These are phyloP conservation scores for Kluyveromyces sp. DNA, from an alignment of 1,139 yeast genomes.

Conservation along the genomic window DNA sequence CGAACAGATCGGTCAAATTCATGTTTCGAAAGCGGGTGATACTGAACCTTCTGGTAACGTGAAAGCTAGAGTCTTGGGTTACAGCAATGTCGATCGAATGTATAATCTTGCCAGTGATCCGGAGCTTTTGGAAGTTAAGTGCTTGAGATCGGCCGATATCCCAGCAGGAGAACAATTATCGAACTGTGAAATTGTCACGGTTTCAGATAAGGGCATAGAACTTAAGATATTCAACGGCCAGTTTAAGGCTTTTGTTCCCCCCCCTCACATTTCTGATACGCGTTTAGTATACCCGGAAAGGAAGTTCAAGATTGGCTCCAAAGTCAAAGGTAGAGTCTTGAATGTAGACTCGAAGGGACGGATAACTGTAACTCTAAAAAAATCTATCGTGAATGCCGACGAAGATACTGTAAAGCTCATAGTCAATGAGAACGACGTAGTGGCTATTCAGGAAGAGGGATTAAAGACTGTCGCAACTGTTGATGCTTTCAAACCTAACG, in stretches of 20 bases:
- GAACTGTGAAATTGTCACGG: conserved; percentile 51
- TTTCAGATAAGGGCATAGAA: conserved; percentile 62
- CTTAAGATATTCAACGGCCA: conserved; percentile 54
- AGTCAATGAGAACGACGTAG: conserved; percentile 44
- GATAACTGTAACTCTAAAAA: conserved; percentile 67
- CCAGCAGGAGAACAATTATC: conserved; percentile 65
- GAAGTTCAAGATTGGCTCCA: conserved; percentile 77
- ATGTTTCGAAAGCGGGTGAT: conserved; percentile 58
- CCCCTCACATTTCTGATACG: conserved; percentile 75
- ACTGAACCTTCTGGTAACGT: conserved; percentile 44
- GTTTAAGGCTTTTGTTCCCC: conserved; percentile 71
- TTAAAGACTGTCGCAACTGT: conserved; percentile 69
- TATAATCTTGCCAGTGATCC: conserved; percentile 66
- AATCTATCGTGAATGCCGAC: conserved; percentile 65
- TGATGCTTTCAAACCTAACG: conserved; percentile 61
- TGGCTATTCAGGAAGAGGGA: conserved; percentile 37
- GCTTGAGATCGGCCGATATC: conserved; percentile 60
- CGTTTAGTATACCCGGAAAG: conserved; percentile 84
- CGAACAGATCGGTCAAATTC: conserved; percentile 57
- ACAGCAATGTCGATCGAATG: conserved; percentile 55
- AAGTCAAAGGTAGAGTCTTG: conserved; percentile 64
- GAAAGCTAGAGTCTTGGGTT: conserved; percentile 72
- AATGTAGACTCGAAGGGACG: conserved; percentile 38
- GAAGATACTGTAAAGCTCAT: conserved; percentile 45
- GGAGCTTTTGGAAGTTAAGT: conserved; percentile 53